Conservation (phyloP, 768 basidiomycete species). For the Trametopsis cervina region DNA sequence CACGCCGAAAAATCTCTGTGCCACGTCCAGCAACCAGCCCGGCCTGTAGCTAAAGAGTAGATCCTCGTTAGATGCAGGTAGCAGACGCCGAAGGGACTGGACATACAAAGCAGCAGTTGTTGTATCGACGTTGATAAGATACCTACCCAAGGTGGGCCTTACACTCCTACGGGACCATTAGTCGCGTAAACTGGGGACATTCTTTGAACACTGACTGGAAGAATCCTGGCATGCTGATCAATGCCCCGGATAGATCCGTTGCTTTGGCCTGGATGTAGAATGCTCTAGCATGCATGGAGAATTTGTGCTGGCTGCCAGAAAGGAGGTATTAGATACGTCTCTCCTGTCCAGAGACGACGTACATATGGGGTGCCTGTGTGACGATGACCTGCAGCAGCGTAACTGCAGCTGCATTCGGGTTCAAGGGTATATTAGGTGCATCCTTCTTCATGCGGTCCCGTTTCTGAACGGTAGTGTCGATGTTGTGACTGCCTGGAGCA, state of each 20-base stretch:
- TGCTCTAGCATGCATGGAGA: constrained; percentile 9
- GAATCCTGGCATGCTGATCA: constrained; percentile 5
- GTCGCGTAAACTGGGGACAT: too few species aligned
- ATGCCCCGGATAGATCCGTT: background rate
- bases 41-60: constrained; percentile 5
- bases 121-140: constrained; percentile 10
- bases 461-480: background rate
- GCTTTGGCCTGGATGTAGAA: constrained; percentile 1
- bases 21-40: background rate
- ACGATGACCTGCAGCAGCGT: constrained; percentile 8
- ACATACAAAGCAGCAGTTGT: constrained; percentile 11
- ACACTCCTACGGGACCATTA: constrained; percentile 5
- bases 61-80: too few species aligned
- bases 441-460: background rate
- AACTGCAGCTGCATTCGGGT: constrained; percentile 2
- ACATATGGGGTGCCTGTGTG: constrained; percentile 11
- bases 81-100: too few species aligned
- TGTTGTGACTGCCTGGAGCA: background rate
- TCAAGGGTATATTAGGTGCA: background rate
- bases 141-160: background rate
- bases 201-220: constrained; percentile 8
- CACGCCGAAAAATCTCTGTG: background rate
- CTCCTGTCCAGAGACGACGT: background rate
- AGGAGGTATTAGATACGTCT: background rate
- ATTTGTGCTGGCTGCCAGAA: constrained; percentile 4